A percentile compares a stretch with the other conserved stretches of the same genome.
phyloP scores from a whole-genome alignment of 2,329 filamentous ascomycete genomes.

The Aspergillus amoenus region DNA sequence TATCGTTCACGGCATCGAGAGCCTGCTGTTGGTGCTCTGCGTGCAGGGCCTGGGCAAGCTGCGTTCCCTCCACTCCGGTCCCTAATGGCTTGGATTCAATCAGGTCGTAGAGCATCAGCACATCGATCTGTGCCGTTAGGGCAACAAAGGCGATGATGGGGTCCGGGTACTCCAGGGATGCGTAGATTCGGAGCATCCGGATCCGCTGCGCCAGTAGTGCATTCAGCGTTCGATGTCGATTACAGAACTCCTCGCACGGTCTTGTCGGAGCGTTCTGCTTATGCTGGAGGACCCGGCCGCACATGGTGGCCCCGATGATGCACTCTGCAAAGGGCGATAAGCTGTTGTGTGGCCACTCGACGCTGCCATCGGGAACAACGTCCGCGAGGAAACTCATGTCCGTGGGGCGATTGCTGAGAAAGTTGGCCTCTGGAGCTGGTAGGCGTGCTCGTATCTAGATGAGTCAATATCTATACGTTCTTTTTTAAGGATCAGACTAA shows the following conservation, averaged over 20 bases:
- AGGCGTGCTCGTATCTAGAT: not conserved
- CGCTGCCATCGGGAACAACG: not conserved
- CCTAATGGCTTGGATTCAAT: not conserved
- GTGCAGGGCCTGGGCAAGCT: not conserved
- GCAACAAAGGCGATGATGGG: not conserved
- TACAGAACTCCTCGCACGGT: not conserved
- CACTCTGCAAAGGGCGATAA: conserved; percentile 25
- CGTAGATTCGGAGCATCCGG: not conserved
- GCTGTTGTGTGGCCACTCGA: not conserved
- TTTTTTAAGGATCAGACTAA: not conserved
- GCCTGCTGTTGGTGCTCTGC: not conserved
- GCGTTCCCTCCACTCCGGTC: not conserved
- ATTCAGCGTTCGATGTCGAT: not conserved
- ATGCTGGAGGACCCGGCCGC: conserved; percentile 6
- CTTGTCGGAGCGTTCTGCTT: not conserved
- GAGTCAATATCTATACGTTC: not conserved
- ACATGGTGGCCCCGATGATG: conserved; percentile 23
- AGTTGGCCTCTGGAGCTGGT: not conserved
- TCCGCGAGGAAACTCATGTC: conserved; percentile 4
- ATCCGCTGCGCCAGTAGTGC: not conserved
- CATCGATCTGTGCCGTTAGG: not conserved
- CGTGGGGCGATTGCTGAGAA: not conserved
- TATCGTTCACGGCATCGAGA: not conserved
- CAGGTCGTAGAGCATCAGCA: not conserved
- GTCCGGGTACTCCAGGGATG: not conserved